Percentiles rank a stretch among this genome's conserved stretches.
Evolutionary conservation across 768 basidiomycete species (phyloP).

Genomic region (Postia placenta): DNA sequence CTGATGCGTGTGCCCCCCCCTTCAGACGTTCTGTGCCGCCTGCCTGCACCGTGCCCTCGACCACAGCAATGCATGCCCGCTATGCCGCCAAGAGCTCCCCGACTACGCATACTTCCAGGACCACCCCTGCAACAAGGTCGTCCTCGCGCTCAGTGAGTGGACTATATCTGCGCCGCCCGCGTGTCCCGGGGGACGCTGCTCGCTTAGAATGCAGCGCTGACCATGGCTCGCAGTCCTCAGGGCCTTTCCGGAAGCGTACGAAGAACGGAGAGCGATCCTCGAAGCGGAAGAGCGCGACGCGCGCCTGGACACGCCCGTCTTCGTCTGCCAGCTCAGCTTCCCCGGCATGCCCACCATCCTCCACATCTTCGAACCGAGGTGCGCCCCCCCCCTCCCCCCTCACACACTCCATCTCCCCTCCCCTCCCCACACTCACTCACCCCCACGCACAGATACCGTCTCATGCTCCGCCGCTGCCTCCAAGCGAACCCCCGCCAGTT

Average conservation of each 20-base stretch:
- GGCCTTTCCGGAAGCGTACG: slow-evolving; percentile 61
- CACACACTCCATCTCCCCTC: neutral
- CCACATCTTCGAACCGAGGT: slow-evolving; percentile 92
- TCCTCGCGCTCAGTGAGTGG: slow-evolving; percentile 63
- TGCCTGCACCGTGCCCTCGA: slow-evolving; percentile 91
- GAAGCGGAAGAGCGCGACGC: slow-evolving; percentile 73
- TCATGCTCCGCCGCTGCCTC: slow-evolving; percentile 96
- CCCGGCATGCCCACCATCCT: slow-evolving; percentile 86
- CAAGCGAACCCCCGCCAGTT: slow-evolving; percentile 72
- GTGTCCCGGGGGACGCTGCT: too few relatives aligned
- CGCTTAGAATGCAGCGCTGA: neutral
- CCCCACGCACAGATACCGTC: slow-evolving; percentile 57
- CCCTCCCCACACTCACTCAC: neutral
- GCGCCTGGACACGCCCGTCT: slow-evolving; percentile 84
- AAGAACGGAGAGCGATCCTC: slow-evolving; percentile 57
- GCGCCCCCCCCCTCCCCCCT: too few relatives aligned
- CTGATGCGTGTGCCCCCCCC: too few relatives aligned
- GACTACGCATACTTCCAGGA: slow-evolving; percentile 74
- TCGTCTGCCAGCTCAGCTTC: slow-evolving; percentile 85
- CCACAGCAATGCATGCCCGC: slow-evolving; percentile 74
- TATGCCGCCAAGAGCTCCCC: slow-evolving; percentile 79
- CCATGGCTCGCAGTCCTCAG: slow-evolving; percentile 60
- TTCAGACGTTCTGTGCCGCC: slow-evolving; percentile 81
- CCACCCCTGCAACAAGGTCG: slow-evolving; percentile 65
- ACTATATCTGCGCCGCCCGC: too few relatives aligned